A percentile compares a stretch with the other conserved stretches of the same genome.
phyloP scores from a whole-genome alignment of 441 rosid genomes.

The Euphorbia celastroides region DNA sequence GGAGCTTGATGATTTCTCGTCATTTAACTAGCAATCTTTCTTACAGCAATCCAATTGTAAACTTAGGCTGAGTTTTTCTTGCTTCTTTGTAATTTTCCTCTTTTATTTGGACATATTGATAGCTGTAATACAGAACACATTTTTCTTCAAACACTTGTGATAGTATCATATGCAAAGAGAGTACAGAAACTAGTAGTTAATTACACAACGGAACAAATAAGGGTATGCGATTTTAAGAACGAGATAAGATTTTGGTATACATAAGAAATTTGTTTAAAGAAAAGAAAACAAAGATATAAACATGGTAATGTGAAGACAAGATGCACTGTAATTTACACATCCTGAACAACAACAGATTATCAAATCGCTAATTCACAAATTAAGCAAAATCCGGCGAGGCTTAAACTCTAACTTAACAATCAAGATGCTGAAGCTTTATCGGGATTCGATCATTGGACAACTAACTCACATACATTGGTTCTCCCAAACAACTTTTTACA shows the following conservation, averaged over 20 bases:
- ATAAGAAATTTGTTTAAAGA: not conserved
- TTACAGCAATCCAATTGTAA: too few relatives aligned
- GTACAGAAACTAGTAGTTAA: not conserved
- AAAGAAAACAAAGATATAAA: not conserved
- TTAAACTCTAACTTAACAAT: constrained; percentile 14
- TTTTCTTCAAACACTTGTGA: not conserved
- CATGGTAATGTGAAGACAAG: not conserved
- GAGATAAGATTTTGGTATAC: constrained; percentile 14
- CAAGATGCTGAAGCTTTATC: constrained; percentile 14
- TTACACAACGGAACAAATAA: not conserved
- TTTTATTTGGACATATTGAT: not conserved
- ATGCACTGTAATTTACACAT: constrained; percentile 11
- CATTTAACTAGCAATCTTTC: constrained; percentile 25
- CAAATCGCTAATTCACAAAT: not conserved
- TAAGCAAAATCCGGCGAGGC: constrained; percentile 11
- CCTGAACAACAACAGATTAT: constrained; percentile 13
- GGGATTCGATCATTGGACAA: constrained; percentile 15
- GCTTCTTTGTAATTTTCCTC: not conserved
- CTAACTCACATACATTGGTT: constrained; percentile 30
- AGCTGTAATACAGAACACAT: too few relatives aligned
- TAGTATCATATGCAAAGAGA: not conserved
- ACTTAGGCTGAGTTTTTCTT: not conserved
- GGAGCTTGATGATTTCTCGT: constrained; percentile 55
- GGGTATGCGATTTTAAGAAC: constrained; percentile 5
- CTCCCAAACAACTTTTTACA: constrained; percentile 56